Evolutionary conservation across 2,329 filamentous ascomycete genomes (phyloP).

Genomic region (Claviceps capensis): DNA sequence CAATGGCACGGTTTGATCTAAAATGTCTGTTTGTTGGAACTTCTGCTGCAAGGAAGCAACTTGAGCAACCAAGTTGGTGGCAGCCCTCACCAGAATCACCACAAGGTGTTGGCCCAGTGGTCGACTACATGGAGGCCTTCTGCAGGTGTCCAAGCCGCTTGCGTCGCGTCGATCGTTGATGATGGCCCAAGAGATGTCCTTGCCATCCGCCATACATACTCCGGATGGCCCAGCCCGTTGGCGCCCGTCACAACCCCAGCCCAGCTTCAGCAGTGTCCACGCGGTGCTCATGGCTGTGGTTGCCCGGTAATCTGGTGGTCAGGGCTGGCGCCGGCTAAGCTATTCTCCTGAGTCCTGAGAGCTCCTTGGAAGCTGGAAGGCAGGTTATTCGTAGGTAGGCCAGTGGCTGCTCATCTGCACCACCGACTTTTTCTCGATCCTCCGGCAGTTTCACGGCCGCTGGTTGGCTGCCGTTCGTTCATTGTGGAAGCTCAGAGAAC

Average conservation of each 20-base stretch:
- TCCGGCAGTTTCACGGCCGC: not conserved
- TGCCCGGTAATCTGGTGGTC: not conserved
- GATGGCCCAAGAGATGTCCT: not conserved
- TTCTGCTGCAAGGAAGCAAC: no score
- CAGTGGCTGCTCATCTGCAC: not conserved
- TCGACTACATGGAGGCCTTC: no score
- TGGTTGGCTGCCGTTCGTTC: not conserved
- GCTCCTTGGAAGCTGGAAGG: no score
- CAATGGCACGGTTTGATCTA: no score
- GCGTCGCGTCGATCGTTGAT: no score
- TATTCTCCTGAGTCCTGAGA: not conserved
- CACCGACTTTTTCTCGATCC: not conserved
- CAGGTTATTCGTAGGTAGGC: not conserved
- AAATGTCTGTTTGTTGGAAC: no score
- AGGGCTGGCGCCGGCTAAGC: not conserved
- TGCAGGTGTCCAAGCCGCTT: no score
- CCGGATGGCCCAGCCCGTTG: slow-evolving; percentile 4
- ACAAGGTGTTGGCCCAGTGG: no score
- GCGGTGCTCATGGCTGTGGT: not conserved
- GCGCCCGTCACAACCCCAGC: not conserved
- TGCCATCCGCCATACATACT: not conserved
- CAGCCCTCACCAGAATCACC: no score
- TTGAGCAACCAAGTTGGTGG: no score
- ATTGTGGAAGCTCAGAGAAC: not conserved
- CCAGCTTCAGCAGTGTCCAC: not conserved